Conservation (phyloP, 2,329 filamentous ascomycete genomes). For the Tetracladium maxilliforme region DNA sequence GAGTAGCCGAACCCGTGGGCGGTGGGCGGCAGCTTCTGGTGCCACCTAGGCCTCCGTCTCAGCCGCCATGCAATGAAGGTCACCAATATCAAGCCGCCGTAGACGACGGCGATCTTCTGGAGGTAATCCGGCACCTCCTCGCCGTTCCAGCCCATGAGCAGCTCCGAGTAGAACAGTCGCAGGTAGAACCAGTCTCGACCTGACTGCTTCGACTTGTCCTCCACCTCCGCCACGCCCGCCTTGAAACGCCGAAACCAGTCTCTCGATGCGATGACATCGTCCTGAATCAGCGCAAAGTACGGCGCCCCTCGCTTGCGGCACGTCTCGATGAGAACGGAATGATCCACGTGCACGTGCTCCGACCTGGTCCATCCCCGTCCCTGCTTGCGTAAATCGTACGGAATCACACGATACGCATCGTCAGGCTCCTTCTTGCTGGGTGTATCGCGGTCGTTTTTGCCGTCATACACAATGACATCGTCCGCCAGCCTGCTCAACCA, state of each 20-base stretch:
- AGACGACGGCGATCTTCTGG: slow-evolving; percentile 12
- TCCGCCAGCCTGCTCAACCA: slow-evolving; percentile 18
- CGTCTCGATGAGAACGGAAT: slow-evolving; percentile 16
- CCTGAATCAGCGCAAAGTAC: slow-evolving; percentile 21
- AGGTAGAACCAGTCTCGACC: slow-evolving; percentile 18
- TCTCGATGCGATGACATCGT: slow-evolving; percentile 18
- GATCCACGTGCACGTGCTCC: slow-evolving; percentile 19
- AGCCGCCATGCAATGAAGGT: slow-evolving; percentile 8
- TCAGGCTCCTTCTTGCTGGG: too few relatives aligned
- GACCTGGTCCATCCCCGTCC: slow-evolving; percentile 10
- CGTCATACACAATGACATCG: slow-evolving; percentile 17
- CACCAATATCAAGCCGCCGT: slow-evolving; percentile 9
- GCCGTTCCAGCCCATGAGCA: slow-evolving; percentile 21
- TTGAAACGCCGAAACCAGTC: slow-evolving; percentile 18
- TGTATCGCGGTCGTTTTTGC: too few relatives aligned
- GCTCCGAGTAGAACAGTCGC: slow-evolving; percentile 21
- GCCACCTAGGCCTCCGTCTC: too few relatives aligned
- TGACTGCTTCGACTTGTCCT: slow-evolving; percentile 7
- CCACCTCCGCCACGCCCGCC: slow-evolving; percentile 13
- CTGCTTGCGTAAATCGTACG: too few relatives aligned
- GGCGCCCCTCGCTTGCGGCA: slow-evolving; percentile 13
- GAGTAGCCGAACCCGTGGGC: too few relatives aligned
- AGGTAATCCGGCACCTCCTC: slow-evolving; percentile 17
- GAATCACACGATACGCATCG: slow-evolving; percentile 5
- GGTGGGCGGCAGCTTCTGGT: too few relatives aligned